Percentiles rank a stretch among this genome's conserved stretches.
These are phyloP conservation scores for Fusarium sp. DNA, from an alignment of 2,329 filamentous ascomycete species.

Conservation along the genomic window DNA sequence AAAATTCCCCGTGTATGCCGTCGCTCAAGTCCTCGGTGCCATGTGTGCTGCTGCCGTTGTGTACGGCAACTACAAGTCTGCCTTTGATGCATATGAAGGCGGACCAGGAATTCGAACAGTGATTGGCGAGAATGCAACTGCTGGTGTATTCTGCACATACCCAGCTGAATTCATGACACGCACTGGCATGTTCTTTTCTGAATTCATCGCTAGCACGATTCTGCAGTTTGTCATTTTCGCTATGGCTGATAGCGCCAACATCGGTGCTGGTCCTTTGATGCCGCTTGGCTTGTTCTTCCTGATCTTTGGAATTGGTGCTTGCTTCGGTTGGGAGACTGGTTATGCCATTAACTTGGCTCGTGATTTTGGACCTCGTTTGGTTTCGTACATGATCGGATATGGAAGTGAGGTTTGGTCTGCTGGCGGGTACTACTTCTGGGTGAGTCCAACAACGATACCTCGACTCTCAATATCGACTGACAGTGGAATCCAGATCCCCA, in stretches of 20 bases:
- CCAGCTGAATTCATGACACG: conserved; percentile 72
- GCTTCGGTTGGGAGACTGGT: conserved; percentile 79
- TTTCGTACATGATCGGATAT: conserved; percentile 74
- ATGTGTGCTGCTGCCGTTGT: conserved; percentile 68
- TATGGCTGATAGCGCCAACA: conserved; percentile 65
- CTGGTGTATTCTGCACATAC: conserved; percentile 78
- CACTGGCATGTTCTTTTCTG: conserved; percentile 74
- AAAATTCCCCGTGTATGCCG: conserved; percentile 72
- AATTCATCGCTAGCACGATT: conserved; percentile 72
- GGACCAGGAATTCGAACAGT: conserved; percentile 69
- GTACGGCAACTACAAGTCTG: conserved; percentile 70
- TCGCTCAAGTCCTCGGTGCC: conserved; percentile 72
- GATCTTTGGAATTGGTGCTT: conserved; percentile 76
- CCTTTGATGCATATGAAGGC: conserved; percentile 71
- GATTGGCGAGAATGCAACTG: conserved; percentile 64
- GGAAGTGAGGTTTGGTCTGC: conserved; percentile 71
- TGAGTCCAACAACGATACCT: conserved; percentile 44
- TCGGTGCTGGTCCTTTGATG: conserved; percentile 63
- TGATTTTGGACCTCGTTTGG: conserved; percentile 74
- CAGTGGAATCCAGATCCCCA: conserved; percentile 63
- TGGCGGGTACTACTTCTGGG: conserved; percentile 77
- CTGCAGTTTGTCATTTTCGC: conserved; percentile 78
- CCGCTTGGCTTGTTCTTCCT: conserved; percentile 74
- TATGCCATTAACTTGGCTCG: conserved; percentile 78
- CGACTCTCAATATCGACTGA: background rate